Conservation (phyloP, 805 yeast genomes). For the Nakazawaea wickerhamii region DNA sequence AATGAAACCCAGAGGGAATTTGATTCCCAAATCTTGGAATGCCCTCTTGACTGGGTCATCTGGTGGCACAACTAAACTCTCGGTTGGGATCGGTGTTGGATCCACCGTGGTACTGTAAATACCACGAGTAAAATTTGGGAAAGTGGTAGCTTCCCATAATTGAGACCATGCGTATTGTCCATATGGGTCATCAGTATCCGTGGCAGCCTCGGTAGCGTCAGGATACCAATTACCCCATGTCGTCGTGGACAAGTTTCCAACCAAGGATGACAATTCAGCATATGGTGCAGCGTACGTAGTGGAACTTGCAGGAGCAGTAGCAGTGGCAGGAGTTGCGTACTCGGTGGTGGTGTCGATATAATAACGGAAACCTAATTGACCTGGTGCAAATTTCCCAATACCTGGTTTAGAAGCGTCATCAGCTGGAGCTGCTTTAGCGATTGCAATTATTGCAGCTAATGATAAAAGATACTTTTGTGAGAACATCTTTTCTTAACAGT, state of each 20-base stretch:
- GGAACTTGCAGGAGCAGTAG: too few species aligned
- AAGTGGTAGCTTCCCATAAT: slow-evolving; percentile 10
- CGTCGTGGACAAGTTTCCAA: slow-evolving; percentile 8
- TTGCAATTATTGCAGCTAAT: neutral
- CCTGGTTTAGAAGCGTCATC: neutral
- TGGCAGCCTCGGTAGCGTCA: slow-evolving; percentile 1
- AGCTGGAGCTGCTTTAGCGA: neutral
- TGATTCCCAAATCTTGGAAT: slow-evolving; percentile 3
- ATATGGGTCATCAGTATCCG: slow-evolving; percentile 9
- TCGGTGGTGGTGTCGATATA: slow-evolving; percentile 9
- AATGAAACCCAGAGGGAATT: slow-evolving; percentile 15
- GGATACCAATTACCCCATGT: slow-evolving; percentile 13
- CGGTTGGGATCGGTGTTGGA: slow-evolving; percentile 12
- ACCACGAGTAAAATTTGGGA: slow-evolving; percentile 11
- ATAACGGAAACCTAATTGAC: slow-evolving; percentile 8
- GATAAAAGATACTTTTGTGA: neutral
- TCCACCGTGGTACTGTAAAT: slow-evolving; percentile 13
- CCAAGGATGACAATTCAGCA: slow-evolving; percentile 1
- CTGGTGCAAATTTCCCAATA: neutral
- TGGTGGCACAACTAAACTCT: slow-evolving; percentile 10
- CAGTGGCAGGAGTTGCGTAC: slow-evolving; percentile 4
- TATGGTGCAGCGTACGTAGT: slow-evolving; percentile 21
- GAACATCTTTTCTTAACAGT: neutral
- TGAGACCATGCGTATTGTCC: slow-evolving; percentile 11
- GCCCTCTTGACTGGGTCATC: slow-evolving; percentile 9